Evolutionary conservation across 2,329 filamentous ascomycete genomes (phyloP).

Genomic region (Parasarocladium wereldwijsianum): DNA sequence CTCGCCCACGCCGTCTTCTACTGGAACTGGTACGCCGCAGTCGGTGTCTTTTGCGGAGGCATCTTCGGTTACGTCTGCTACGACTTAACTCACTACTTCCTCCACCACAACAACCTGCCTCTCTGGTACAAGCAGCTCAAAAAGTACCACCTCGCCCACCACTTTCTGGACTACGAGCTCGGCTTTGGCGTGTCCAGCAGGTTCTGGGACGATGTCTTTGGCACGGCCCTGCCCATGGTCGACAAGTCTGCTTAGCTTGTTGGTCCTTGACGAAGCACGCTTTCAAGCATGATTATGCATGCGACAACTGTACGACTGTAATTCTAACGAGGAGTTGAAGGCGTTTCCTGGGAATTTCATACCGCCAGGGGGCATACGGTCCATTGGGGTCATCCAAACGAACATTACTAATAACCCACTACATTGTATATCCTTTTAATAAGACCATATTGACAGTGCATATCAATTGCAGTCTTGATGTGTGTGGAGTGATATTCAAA

Average conservation of each 20-base stretch:
- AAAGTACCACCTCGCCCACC: constrained; percentile 94
- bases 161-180: constrained; percentile 96
- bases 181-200: constrained; percentile 92
- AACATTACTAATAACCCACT: too few species aligned
- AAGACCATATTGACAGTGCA: too few species aligned
- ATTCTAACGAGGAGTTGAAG: too few species aligned
- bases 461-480: too few species aligned
- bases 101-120: constrained; percentile 88
- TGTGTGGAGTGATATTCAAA: too few species aligned
- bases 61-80: constrained; percentile 95
- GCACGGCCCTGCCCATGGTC: constrained; percentile 55
- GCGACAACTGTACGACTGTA: too few species aligned
- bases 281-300: too few species aligned
- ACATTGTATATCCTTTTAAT: too few species aligned
- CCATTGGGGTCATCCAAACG: too few species aligned
- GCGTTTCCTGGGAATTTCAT: too few species aligned
- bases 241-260: constrained; percentile 18
- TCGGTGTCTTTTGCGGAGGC: constrained; percentile 71
- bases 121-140: constrained; percentile 83
- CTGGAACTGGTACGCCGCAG: constrained; percentile 72
- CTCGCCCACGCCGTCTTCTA: constrained; percentile 70
- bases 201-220: constrained; percentile 91
- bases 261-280: neutral
- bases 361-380: too few species aligned
- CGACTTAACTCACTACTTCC: constrained; percentile 95